phyloP scores from a whole-genome alignment of 2,329 filamentous ascomycete species.

The Drechslerella stenobrocha region DNA sequence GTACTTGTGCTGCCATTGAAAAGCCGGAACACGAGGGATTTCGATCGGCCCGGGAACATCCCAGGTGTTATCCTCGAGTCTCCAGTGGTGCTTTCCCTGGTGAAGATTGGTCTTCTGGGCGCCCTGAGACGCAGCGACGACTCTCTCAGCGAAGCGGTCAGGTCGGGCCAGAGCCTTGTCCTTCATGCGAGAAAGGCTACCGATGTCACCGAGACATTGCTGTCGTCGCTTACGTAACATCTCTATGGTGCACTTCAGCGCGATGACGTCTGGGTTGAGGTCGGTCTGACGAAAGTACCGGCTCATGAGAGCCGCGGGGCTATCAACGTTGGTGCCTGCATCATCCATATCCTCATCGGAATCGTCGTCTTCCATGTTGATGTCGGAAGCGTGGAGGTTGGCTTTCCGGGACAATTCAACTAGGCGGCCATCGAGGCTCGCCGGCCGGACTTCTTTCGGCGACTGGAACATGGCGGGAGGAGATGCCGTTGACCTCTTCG shows the following conservation, averaged over 20 bases:
- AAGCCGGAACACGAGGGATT: slow-evolving; percentile 27
- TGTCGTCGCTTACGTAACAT: slow-evolving; percentile 39
- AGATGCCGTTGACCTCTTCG: slow-evolving; percentile 41
- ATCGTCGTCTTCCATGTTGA: slow-evolving; percentile 20
- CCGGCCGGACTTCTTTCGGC: slow-evolving; percentile 28
- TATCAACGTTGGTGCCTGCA: slow-evolving; percentile 12
- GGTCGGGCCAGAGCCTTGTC: slow-evolving; percentile 23
- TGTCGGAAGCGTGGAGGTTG: not conserved
- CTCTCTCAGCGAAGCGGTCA: slow-evolving; percentile 42
- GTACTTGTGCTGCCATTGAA: slow-evolving; percentile 35
- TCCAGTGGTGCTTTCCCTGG: slow-evolving; percentile 45
- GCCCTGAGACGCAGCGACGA: slow-evolving; percentile 45
- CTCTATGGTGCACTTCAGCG: slow-evolving; percentile 33
- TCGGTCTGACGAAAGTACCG: slow-evolving; percentile 36
- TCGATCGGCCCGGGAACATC: slow-evolving; percentile 31
- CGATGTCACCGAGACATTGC: slow-evolving; percentile 38
- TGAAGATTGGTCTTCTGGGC: slow-evolving; percentile 46
- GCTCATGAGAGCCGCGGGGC: slow-evolving; percentile 17
- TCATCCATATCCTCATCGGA: slow-evolving; percentile 25
- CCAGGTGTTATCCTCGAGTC: slow-evolving; percentile 36
- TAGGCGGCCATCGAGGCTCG: slow-evolving; percentile 36
- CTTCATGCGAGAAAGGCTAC: slow-evolving; percentile 24
- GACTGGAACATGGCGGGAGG: slow-evolving; percentile 43
- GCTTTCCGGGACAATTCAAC: slow-evolving; percentile 23
- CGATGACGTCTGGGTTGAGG: slow-evolving; percentile 33